Base-by-base conservation (phyloP, 2,329 filamentous ascomycete genomes). In the Daldinia eschscholtzii region DNA sequence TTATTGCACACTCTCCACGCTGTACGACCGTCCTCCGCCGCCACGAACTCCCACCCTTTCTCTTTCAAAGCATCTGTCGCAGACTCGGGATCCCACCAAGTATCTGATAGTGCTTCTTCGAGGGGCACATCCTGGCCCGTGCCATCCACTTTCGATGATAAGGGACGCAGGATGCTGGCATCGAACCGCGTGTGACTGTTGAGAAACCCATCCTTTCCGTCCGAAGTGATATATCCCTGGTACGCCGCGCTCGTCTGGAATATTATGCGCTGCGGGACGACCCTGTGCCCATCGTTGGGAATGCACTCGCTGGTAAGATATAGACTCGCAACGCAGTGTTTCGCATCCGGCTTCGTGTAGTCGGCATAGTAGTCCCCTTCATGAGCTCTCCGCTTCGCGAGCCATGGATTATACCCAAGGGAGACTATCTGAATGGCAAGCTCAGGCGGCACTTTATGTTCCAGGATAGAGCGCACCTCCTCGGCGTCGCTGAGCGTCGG, bases 101-200 rank as follows among this genome's bases (percentile, higher is more conserved):
- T 18, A 42, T 50, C 12, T 13, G 4, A 6, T n/a, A 61, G 1
- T 7, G 6, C 26, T 6, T 55, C 44, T 41, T 64, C 61, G 39
- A 67, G 60, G 3, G 55, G 12, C 5, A 20, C 20, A 20, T 26
- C 37, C n/a, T 28, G 28, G 13, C 5, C n/a, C 26, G 28, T 18
- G 12, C 33, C 13, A 10, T 50, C n/a, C 2, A 3, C n/a, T 9
- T 18, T 28, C 48, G 57, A 52, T 26, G 44, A 26, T 39, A 41
- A 15, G 9, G 65, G 73, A 13, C 66, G 66, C 13, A 72, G 59
- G 44, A 75, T 72, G 46, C 70, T 71, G n/a, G 52, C 68, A 10
- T 72, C 72, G 57, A 65, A 73, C 69, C 70, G 73, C 2, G 73
- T 71, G 39, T 74, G 69, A 20, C 73, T 73, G 48, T 73, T 73